phyloP scores from a whole-genome alignment of 805 yeast species.

The Sporopachydermia lactativora region DNA sequence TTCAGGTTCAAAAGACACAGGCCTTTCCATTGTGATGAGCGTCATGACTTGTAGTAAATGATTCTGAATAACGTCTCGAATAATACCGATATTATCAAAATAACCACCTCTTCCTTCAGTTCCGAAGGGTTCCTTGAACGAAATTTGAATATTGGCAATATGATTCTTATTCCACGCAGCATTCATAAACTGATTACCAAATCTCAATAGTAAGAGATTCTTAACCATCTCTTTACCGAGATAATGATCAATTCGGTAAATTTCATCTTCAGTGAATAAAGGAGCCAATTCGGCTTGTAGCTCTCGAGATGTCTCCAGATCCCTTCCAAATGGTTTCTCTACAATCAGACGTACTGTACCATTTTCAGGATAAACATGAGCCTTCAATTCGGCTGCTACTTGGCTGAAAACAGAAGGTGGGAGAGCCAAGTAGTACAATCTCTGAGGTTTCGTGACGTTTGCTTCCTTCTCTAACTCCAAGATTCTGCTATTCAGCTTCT shows the following conservation, averaged over 20 bases:
- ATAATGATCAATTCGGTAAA: conserved; percentile 93
- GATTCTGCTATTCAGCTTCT: conserved; percentile 37
- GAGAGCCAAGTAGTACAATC: conserved; percentile 83
- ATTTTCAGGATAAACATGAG: conserved; percentile 46
- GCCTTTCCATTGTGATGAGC: conserved; percentile 89
- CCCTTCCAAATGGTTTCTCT: conserved; percentile 97
- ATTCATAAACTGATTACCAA: conserved; percentile 76
- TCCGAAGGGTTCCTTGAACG: conserved; percentile 97
- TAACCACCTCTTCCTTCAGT: conserved; percentile 99
- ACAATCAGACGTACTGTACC: conserved; percentile 76
- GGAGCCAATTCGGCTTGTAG: conserved; percentile 73
- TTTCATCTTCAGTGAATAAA: conserved; percentile 77
- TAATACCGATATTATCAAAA: conserved; percentile 88
- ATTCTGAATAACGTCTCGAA: conserved; percentile 97
- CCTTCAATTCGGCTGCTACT: conserved; percentile 64
- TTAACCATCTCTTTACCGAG: conserved; percentile 97
- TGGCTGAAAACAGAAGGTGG: conserved; percentile 86
- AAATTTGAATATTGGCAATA: conserved; percentile 70
- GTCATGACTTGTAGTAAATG: conserved; percentile 90
- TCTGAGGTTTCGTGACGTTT: conserved; percentile 41
- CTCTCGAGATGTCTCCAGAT: conserved; percentile 62
- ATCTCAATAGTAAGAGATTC: conserved; percentile 77
- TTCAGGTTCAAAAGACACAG: conserved; percentile 82
- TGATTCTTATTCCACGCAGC: conserved; percentile 83
- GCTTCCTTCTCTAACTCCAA: conserved; percentile 41